Base-by-base conservation (phyloP, 495 filamentous ascomycete genomes). In the Letharia columbiana region DNA sequence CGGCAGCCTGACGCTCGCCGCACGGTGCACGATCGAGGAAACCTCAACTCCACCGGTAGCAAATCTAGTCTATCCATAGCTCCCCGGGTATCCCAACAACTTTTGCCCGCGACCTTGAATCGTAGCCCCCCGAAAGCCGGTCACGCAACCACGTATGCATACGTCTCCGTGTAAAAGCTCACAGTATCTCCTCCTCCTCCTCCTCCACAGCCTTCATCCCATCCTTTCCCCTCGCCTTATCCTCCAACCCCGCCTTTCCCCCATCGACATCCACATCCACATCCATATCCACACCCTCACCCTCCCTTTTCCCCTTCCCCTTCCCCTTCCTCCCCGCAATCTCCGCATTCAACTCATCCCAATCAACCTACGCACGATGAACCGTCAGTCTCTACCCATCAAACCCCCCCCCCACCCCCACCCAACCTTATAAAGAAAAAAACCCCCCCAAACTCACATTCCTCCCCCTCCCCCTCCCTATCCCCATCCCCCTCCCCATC, bases 281-380 rank as follows among this genome's bases (percentile, higher is more conserved):
- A 47, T 41, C 74, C 20, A 70, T 74, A 73, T 76, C 77, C 63
- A 72, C 73, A 31, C 44, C 54, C 23, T 11, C 20, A 67, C 69
- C 44, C 72, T 67, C 35, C 20, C 67, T 11, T 61, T 47, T 67
- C 17, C 37, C 61, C 28, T 56, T 66, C 62, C n/a, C 54, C 5
- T 45, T 64, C 40, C 40, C 60, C 59, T 33, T 44, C 39, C 28
- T 31, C 42, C 59, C 60, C 6, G 17, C n/a, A 60, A 77, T 78
- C 69, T 77, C 77, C 18, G 42, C 50, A 75, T 86, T 87, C 74
- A 86, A 70, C 61, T 85, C 81, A 33, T 87, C 84, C 86, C 84
- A 86, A 54, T 78, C 75, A 41, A 47, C 56, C 69, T 72, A 61
- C 39, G 20, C 49, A 35, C 20, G 31, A 41, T 15, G n/a, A 31